phyloP scores from a whole-genome alignment of 306 rosid genomes.

The Phaseolus lunatus region DNA sequence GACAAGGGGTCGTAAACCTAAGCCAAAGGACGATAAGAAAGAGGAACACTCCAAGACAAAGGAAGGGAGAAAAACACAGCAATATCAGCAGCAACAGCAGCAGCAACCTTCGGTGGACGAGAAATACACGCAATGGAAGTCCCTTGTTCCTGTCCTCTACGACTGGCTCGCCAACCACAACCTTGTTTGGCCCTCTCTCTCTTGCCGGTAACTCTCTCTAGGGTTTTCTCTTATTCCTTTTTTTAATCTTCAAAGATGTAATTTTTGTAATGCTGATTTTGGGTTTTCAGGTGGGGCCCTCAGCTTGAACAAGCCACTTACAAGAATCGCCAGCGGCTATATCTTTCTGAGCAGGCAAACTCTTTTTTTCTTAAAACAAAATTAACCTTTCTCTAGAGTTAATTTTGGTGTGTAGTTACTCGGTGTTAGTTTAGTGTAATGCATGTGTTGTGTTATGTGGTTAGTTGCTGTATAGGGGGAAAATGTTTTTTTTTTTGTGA shows the following conservation, averaged over 20 bases:
- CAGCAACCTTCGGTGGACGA: conserved; percentile 77
- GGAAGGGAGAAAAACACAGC: conserved; percentile 58
- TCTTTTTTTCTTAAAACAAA: neutral
- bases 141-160: conserved; percentile 85
- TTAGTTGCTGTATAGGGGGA: neutral
- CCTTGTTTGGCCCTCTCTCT: conserved; percentile 96
- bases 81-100: conserved; percentile 60
- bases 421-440: neutral
- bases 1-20: conserved; percentile 85
- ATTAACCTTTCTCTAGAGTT: neutral
- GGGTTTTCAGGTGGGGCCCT: conserved; percentile 83
- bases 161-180: conserved; percentile 98
- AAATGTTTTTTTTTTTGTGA: neutral
- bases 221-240: conserved; percentile 18
- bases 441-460: conserved; percentile 2
- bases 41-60: conserved; percentile 40
- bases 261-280: neutral
- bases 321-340: conserved; percentile 95
- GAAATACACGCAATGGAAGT: conserved; percentile 88
- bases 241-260: no score
- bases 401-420: neutral
- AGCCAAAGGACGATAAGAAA: conserved; percentile 73
- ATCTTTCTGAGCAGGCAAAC: conserved; percentile 89
- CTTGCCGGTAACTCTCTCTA: conserved; percentile 68
- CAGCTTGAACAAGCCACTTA: conserved; percentile 95